These are phyloP conservation scores for Plasmodium fragile DNA, from an alignment of 169 alveolate genomes.

Conservation along the genomic window DNA sequence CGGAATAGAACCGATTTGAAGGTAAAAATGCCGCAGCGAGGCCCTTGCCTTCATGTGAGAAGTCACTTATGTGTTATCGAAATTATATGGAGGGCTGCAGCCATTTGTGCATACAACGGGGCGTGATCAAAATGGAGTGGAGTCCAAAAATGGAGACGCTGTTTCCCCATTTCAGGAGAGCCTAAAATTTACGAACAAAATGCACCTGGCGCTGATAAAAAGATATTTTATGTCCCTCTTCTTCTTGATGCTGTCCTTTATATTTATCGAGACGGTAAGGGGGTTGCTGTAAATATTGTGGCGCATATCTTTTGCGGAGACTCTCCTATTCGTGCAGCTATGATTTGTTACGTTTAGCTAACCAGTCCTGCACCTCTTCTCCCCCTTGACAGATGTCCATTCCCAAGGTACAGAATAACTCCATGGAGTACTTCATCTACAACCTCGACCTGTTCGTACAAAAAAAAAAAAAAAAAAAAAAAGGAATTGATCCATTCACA, in stretches of 20 bases:
- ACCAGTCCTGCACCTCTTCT: background rate
- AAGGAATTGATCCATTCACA: background rate
- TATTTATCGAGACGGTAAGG: slow-evolving; percentile 57
- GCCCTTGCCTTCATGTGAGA: background rate
- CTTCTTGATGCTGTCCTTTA: slow-evolving; percentile 48
- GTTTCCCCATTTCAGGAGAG: slow-evolving; percentile 33
- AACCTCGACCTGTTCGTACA: slow-evolving; percentile 44
- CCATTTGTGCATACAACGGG: background rate
- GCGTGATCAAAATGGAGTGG: background rate
- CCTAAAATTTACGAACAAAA: slow-evolving; percentile 61
- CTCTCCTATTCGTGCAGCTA: background rate
- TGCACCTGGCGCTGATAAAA: slow-evolving; percentile 68
- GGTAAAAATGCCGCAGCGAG: background rate
- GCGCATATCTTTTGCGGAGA: background rate
- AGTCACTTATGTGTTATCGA: background rate
- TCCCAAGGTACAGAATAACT: slow-evolving; percentile 13
- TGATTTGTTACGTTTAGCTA: background rate
- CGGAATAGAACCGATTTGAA: slow-evolving; percentile 20
- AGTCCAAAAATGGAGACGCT: background rate
- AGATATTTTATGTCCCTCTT: slow-evolving; percentile 64
- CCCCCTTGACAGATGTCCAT: slow-evolving; percentile 13
- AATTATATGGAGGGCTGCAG: background rate
- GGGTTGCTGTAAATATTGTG: background rate
- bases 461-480: slow-evolving; percentile 2
- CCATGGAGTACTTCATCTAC: slow-evolving; percentile 60